Evolutionary conservation across 805 yeast genomes (phyloP).

Genomic region (Gaillardinia entomophila): DNA sequence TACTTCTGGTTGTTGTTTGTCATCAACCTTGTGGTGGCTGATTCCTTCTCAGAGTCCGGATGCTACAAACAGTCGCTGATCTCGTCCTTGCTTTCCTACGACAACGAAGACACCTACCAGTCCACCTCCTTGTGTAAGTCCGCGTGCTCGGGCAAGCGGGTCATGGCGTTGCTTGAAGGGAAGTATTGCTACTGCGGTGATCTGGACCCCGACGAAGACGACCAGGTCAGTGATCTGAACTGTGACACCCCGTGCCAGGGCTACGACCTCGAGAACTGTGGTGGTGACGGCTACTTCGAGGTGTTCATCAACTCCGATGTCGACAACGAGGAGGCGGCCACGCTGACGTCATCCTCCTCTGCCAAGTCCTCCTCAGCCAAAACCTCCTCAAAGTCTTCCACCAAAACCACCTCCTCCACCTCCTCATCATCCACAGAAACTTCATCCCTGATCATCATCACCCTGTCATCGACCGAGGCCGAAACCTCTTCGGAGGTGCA

Average conservation of each 20-base stretch:
- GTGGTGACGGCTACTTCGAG: conserved; percentile 37
- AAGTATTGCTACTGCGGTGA: conserved; percentile 65
- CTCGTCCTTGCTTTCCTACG: conserved; percentile 19
- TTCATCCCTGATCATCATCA: conserved; percentile 4
- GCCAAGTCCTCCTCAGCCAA: conserved; percentile 4
- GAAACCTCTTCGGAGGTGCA: conserved; percentile 4
- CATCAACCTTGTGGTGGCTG: background rate
- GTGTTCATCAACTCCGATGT: conserved; percentile 37
- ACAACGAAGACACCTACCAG: conserved; percentile 53
- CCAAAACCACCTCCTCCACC: conserved; percentile 6
- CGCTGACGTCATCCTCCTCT: conserved; percentile 4
- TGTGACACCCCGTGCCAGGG: conserved; percentile 47
- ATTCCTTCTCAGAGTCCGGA: background rate
- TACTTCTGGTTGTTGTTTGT: background rate
- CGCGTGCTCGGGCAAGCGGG: conserved; percentile 43
- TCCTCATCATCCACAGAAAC: conserved; percentile 3
- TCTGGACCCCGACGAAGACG: conserved; percentile 18
- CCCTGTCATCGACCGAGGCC: conserved; percentile 8
- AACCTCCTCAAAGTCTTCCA: conserved; percentile 4
- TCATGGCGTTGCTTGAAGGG: conserved; percentile 42
- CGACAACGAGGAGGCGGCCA: conserved; percentile 8
- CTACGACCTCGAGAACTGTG: conserved; percentile 58
- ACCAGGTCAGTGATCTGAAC: conserved; percentile 5
- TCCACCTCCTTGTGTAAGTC: conserved; percentile 51
- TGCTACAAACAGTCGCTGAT: background rate